phyloP scores from a whole-genome alignment of 106 monocot genomes.

The Acorus calamus region DNA sequence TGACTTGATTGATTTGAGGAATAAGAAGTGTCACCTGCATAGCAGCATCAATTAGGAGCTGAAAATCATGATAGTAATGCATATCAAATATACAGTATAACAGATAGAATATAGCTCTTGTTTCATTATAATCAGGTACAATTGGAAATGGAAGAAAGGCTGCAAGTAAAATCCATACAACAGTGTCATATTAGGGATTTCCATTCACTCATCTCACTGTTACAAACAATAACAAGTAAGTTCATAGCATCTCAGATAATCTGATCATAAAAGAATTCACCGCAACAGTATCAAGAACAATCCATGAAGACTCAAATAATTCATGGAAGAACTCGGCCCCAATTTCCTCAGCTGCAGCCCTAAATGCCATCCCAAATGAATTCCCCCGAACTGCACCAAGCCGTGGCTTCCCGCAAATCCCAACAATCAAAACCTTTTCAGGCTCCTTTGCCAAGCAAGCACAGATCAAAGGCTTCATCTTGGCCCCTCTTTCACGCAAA shows the following conservation, averaged over 20 bases:
- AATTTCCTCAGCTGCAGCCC: slow-evolving; percentile 70
- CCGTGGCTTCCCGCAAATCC: slow-evolving; percentile 69
- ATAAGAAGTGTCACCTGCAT: too few species aligned
- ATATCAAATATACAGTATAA: too few species aligned
- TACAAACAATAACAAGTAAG: background rate
- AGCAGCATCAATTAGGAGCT: too few species aligned
- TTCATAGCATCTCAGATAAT: slow-evolving; percentile 76
- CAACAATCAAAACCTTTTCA: slow-evolving; percentile 74
- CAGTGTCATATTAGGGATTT: too few species aligned
- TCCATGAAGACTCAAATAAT: slow-evolving; percentile 93
- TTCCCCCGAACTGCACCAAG: slow-evolving; percentile 89
- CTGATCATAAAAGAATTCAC: slow-evolving; percentile 84
- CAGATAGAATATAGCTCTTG: too few species aligned
- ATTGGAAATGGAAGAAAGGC: too few species aligned
- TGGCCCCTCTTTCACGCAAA: slow-evolving; percentile 88
- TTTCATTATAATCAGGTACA: too few species aligned
- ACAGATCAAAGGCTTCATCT: slow-evolving; percentile 85
- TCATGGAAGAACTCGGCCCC: slow-evolving; percentile 74
- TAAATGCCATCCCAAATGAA: slow-evolving; percentile 78
- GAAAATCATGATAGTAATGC: too few species aligned
- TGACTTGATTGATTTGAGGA: too few species aligned
- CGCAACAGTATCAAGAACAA: slow-evolving; percentile 49
- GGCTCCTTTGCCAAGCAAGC: slow-evolving; percentile 67
- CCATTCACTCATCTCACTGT: too few species aligned
- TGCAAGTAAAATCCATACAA: too few species aligned